phyloP scores from a whole-genome alignment of 2,329 filamentous ascomycete species.

The Trichoderma sp. region DNA sequence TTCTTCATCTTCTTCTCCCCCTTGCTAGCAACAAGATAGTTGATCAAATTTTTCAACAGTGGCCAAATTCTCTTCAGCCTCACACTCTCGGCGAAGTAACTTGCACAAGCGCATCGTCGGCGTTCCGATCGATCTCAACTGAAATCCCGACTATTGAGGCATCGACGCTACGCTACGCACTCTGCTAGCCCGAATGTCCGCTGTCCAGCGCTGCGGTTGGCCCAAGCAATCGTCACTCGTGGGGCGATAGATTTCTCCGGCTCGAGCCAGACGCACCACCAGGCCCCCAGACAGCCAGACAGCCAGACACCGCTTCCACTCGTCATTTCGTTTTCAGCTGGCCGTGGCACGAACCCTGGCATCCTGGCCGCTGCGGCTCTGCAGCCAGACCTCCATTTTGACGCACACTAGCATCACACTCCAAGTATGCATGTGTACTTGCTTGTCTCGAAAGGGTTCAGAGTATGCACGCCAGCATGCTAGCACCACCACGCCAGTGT shows the following conservation, averaged over 20 bases:
- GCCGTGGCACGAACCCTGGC: constrained; percentile 6
- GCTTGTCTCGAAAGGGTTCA: background rate
- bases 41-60: background rate
- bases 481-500: background rate
- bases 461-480: background rate
- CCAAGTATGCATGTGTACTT: background rate
- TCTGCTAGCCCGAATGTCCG: background rate
- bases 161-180: constrained; percentile 8
- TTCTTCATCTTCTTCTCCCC: background rate
- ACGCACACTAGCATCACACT: background rate
- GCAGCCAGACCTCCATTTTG: background rate
- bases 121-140: constrained; percentile 12
- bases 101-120: constrained; percentile 13
- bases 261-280: background rate
- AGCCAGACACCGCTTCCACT: background rate
- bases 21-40: background rate
- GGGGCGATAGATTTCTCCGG: constrained; percentile 8
- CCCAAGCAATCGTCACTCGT: background rate
- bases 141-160: background rate
- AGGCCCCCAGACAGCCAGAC: background rate
- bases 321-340: constrained; percentile 21
- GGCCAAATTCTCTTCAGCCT: background rate
- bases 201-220: background rate
- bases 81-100: constrained; percentile 5
- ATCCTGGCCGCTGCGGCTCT: constrained; percentile 9